Evolutionary conservation across 495 filamentous ascomycete genomes (phyloP).

Genomic region (Mycothermus thermophilus): DNA sequence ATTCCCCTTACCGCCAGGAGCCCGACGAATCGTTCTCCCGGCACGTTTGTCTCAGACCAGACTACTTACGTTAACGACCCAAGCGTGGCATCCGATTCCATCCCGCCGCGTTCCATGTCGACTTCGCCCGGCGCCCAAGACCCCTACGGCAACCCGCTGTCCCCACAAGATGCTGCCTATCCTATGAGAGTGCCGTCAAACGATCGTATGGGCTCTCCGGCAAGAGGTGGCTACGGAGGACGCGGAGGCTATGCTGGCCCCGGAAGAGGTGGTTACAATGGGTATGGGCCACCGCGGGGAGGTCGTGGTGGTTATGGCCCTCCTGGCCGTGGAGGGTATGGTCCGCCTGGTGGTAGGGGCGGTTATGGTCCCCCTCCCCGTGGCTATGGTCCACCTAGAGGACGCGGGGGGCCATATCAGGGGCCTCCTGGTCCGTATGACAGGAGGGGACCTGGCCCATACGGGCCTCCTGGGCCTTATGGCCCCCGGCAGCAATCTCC

Average conservation of each 20-base stretch:
- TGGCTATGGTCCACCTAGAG: no score
- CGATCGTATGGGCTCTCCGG: slow-evolving; percentile 43
- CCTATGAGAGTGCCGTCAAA: slow-evolving; percentile 47
- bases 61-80: slow-evolving; percentile 21
- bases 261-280: slow-evolving; percentile 26
- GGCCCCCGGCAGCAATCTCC: slow-evolving; percentile 22
- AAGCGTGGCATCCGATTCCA: slow-evolving; percentile 18
- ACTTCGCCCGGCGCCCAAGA: slow-evolving; percentile 34
- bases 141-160: slow-evolving; percentile 52
- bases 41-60: slow-evolving; percentile 18
- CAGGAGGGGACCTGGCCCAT: slow-evolving; percentile 24
- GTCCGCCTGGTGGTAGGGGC: slow-evolving; percentile 24
- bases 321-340: slow-evolving; percentile 32
- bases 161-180: slow-evolving; percentile 33
- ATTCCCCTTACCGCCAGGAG: slow-evolving; percentile 65
- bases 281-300: slow-evolving; percentile 22
- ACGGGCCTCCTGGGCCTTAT: slow-evolving; percentile 19
- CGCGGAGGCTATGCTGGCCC: slow-evolving; percentile 37
- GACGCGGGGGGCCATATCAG: slow-evolving; percentile 28
- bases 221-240: slow-evolving; percentile 38
- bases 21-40: slow-evolving; percentile 35
- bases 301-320: slow-evolving; percentile 29
- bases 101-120: slow-evolving; percentile 23
- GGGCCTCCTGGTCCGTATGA: slow-evolving; percentile 29
- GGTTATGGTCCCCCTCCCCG: slow-evolving; percentile 39